A percentile compares a stretch with the other conserved stretches of the same genome.
Conservation (phyloP, 202 grass and related monocot genomes). For the Brachypodium distachyon region DNA sequence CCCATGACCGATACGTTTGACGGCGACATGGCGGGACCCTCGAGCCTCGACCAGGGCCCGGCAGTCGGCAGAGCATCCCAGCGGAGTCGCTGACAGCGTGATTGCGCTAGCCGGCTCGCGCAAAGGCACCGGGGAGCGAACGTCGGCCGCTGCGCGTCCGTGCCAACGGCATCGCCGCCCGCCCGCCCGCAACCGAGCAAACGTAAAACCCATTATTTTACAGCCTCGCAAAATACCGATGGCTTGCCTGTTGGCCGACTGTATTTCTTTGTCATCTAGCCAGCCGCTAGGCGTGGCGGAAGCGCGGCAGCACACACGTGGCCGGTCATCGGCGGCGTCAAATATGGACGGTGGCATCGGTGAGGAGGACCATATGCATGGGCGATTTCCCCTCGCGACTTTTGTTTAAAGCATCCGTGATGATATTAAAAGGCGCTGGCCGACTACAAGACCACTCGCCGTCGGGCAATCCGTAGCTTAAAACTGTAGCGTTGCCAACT, state of each 20-base stretch:
- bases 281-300: background rate
- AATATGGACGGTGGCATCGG: constrained; percentile 7
- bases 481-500: background rate
- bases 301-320: background rate
- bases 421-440: background rate
- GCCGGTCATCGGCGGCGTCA: background rate
- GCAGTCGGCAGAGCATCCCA: background rate
- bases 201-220: background rate
- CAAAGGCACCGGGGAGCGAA: no score
- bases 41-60: background rate
- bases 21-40: constrained; percentile 19
- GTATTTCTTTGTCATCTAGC: background rate
- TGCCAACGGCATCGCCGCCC: background rate
- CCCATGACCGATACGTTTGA: constrained; percentile 19
- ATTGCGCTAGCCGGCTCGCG: no score
- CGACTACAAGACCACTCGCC: background rate
- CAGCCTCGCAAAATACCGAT: background rate
- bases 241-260: background rate
- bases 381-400: background rate
- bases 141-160: constrained; percentile 1
- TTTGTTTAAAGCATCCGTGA: background rate
- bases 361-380: background rate
- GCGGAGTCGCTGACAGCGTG: background rate
- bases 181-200: no score
- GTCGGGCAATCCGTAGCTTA: background rate